Conservation (phyloP, 176 grass and related monocot genomes). For the bread wheat (Triticum aestivum) region DNA sequence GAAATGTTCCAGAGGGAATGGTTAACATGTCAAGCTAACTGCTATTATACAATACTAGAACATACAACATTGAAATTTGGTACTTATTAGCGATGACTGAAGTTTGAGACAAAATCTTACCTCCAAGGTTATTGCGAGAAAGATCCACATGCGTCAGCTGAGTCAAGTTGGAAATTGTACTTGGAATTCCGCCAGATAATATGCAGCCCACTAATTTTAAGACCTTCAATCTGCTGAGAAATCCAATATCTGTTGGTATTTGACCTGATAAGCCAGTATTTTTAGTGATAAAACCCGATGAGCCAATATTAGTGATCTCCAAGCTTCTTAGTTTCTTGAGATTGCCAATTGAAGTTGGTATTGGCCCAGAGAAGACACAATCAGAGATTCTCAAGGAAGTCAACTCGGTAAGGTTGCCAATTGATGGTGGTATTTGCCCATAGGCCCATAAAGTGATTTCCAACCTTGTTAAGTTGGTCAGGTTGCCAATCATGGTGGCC, state of each 20-base stretch:
- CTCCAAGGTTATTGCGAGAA: conserved; percentile 15
- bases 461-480: not conserved
- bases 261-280: not conserved
- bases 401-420: conserved; percentile 13
- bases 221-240: not conserved
- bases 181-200: conserved; percentile 23
- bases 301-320: not conserved
- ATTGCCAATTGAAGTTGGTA: not conserved
- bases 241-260: not conserved
- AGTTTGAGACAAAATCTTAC: not conserved
- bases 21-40: too few species aligned
- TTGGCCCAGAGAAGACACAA: not conserved
- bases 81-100: too few species aligned
- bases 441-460: not conserved
- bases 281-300: not conserved
- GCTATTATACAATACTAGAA: too few species aligned
- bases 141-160: conserved; percentile 28
- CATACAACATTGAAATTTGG: too few species aligned
- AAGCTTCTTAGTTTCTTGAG: not conserved
- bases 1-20: too few species aligned
- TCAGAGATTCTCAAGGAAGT: conserved; percentile 17
- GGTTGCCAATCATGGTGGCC: not conserved
- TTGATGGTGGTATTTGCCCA: not conserved
- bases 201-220: not conserved
- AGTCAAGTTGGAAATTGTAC: conserved; percentile 17